Conservation (phyloP, 2,329 filamentous ascomycete species). For the Dactylonectria macrodidyma region DNA sequence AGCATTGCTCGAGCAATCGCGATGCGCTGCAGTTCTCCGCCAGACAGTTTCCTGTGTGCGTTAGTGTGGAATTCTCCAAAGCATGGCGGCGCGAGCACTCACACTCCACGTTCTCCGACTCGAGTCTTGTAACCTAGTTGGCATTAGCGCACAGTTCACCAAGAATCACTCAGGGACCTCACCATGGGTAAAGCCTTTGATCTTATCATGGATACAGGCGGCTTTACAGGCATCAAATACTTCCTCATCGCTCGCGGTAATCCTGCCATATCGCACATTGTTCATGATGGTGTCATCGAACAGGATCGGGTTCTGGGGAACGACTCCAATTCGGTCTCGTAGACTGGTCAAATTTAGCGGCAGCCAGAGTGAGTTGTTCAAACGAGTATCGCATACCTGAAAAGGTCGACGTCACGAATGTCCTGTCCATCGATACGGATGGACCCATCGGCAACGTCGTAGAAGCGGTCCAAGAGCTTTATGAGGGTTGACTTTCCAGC, state of each 20-base stretch:
- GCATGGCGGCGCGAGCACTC: constrained; percentile 36
- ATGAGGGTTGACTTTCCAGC: constrained; percentile 72
- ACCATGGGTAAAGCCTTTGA: constrained; percentile 67
- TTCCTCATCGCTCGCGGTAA: constrained; percentile 68
- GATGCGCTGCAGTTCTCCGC: constrained; percentile 76
- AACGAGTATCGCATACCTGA: constrained; percentile 52
- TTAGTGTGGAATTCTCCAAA: constrained; percentile 36
- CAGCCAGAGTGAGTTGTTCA: background rate
- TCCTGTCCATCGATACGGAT: constrained; percentile 72
- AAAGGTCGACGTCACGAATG: constrained; percentile 67
- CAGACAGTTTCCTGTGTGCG: constrained; percentile 70
- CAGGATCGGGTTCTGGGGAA: constrained; percentile 69
- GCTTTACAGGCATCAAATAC: constrained; percentile 69
- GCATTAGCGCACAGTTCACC: constrained; percentile 29
- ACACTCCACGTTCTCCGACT: constrained; percentile 67
- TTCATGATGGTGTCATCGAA: constrained; percentile 73
- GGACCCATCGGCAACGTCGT: constrained; percentile 67
- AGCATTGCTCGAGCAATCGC: constrained; percentile 81
- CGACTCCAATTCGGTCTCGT: constrained; percentile 68
- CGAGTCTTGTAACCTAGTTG: constrained; percentile 62
- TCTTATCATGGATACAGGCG: constrained; percentile 72
- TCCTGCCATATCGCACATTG: constrained; percentile 71
- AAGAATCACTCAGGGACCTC: constrained; percentile 19
- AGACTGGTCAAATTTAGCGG: constrained; percentile 56
- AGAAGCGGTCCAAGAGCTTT: constrained; percentile 72